phyloP scores from a whole-genome alignment of 2,329 filamentous ascomycete species.

The Fusarium hostae region DNA sequence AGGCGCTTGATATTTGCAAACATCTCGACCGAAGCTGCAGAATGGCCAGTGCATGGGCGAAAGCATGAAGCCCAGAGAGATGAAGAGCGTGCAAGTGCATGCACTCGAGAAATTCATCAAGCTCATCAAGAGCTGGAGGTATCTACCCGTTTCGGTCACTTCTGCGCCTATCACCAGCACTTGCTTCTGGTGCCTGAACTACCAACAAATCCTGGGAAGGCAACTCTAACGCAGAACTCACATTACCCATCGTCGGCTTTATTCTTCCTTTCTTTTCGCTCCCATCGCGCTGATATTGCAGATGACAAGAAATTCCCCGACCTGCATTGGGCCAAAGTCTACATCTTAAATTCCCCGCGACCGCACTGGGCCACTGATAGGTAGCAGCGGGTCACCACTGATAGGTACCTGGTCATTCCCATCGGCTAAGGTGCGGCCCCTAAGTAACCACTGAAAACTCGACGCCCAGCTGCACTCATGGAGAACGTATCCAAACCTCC shows the following conservation, averaged over 20 bases:
- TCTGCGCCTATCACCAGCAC: conserved; percentile 18
- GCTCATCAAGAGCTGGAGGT: conserved; percentile 9
- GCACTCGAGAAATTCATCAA: conserved; percentile 20
- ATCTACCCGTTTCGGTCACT: conserved; percentile 18
- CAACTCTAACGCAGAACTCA: background rate
- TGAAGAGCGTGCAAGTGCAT: conserved; percentile 44
- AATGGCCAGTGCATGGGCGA: conserved; percentile 9
- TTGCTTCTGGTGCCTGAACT: conserved; percentile 3
- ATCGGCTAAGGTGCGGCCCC: conserved; percentile 49
- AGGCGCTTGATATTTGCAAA: conserved; percentile 35
- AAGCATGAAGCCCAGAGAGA: conserved; percentile 14
- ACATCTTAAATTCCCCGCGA: conserved; percentile 29
- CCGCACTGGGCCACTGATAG: conserved; percentile 31
- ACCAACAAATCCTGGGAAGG: conserved; percentile 2
- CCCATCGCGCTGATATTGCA: conserved; percentile 16
- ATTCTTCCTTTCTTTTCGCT: background rate
- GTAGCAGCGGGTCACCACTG: conserved; percentile 34
- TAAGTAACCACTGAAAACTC: conserved; percentile 53
- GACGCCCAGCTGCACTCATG: conserved; percentile 47
- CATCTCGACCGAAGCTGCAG: conserved; percentile 17
- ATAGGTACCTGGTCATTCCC: conserved; percentile 37
- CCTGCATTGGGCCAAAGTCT: conserved; percentile 17
- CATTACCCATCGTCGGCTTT: background rate
- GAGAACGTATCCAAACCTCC: conserved; percentile 48
- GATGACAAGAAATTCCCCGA: conserved; percentile 8